Conservation (phyloP, 768 basidiomycete species). For the Tulasnella sp. region DNA sequence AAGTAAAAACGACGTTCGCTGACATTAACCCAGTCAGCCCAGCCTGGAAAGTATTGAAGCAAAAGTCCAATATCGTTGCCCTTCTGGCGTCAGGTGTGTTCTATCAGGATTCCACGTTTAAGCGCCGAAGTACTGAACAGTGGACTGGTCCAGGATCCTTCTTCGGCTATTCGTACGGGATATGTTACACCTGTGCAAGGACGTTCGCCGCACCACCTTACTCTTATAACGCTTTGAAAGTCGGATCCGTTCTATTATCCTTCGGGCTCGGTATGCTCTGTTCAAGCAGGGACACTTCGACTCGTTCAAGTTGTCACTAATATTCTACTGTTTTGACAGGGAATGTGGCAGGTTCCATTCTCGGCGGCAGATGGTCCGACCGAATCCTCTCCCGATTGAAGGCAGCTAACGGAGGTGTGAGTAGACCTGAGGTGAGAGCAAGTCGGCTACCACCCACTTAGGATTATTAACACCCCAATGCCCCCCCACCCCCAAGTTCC, state of each 20-base stretch:
- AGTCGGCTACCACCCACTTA: background rate
- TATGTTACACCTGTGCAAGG: slow-evolving; percentile 66
- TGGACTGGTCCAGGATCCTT: slow-evolving; percentile 44
- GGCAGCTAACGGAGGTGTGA: slow-evolving; percentile 39
- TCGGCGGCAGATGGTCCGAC: slow-evolving; percentile 56
- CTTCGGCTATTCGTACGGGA: slow-evolving; percentile 62
- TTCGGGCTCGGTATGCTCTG: slow-evolving; percentile 56
- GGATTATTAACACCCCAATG: background rate
- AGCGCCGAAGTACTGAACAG: background rate
- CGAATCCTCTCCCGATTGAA: slow-evolving; percentile 39
- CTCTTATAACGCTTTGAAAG: slow-evolving; percentile 55
- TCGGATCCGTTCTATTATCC: slow-evolving; percentile 68
- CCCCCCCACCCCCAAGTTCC: slow-evolving; percentile 58
- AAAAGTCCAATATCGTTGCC: slow-evolving; percentile 59
- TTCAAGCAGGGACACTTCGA: background rate
- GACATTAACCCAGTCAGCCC: slow-evolving; percentile 73
- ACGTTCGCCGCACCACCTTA: slow-evolving; percentile 56
- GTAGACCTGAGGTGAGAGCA: slow-evolving; percentile 54
- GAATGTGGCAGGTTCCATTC: slow-evolving; percentile 44
- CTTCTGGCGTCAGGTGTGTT: slow-evolving; percentile 55
- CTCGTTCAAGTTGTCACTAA: background rate
- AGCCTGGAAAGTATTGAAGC: slow-evolving; percentile 47
- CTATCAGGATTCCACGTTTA: background rate
- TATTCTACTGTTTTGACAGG: slow-evolving; percentile 31
- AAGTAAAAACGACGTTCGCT: slow-evolving; percentile 48